Conservation (phyloP, 768 basidiomycete species). For the Sutorius australiensis region DNA sequence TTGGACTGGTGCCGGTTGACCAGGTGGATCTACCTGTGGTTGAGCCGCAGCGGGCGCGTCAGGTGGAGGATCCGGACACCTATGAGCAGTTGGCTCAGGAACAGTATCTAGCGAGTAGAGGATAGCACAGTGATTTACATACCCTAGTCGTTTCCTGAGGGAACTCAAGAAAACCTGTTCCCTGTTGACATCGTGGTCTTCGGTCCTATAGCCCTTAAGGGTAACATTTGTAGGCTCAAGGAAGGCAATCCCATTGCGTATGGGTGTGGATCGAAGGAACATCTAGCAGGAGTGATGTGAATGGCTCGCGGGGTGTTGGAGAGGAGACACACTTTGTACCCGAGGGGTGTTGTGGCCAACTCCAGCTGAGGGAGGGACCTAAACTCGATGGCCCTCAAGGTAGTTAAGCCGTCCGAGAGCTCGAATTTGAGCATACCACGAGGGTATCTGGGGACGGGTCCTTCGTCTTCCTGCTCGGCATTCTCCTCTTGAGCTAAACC, state of each 20-base stretch:
- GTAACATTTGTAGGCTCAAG: constrained; percentile 67
- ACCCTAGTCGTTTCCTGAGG: constrained; percentile 69
- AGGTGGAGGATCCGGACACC: constrained; percentile 25
- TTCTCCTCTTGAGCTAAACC: constrained; percentile 36
- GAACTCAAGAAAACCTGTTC: constrained; percentile 57
- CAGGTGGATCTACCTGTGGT: constrained; percentile 6
- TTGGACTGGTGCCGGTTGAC: constrained; percentile 18
- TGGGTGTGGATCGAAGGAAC: constrained; percentile 61
- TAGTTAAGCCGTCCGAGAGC: constrained; percentile 72
- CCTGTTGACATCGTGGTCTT: constrained; percentile 60
- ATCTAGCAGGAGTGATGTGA: constrained; percentile 41
- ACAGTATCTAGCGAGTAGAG: background rate
- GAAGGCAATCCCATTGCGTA: constrained; percentile 69
- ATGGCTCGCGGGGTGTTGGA: background rate
- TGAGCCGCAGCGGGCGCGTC: constrained; percentile 11
- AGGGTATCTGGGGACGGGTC: constrained; percentile 78
- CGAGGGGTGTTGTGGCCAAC: constrained; percentile 74
- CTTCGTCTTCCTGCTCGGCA: constrained; percentile 59
- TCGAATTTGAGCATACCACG: constrained; percentile 73
- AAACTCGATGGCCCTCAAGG: constrained; percentile 76
- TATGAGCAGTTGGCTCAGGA: constrained; percentile 1
- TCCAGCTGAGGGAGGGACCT: constrained; percentile 58
- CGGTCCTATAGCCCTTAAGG: constrained; percentile 57
- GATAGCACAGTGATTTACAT: constrained; percentile 20
- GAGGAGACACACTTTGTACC: constrained; percentile 62